A percentile compares a stretch with the other conserved stretches of the same genome.
phyloP scores from a whole-genome alignment of 2,329 filamentous ascomycete genomes.

The Ceratocystis smalleyi region DNA sequence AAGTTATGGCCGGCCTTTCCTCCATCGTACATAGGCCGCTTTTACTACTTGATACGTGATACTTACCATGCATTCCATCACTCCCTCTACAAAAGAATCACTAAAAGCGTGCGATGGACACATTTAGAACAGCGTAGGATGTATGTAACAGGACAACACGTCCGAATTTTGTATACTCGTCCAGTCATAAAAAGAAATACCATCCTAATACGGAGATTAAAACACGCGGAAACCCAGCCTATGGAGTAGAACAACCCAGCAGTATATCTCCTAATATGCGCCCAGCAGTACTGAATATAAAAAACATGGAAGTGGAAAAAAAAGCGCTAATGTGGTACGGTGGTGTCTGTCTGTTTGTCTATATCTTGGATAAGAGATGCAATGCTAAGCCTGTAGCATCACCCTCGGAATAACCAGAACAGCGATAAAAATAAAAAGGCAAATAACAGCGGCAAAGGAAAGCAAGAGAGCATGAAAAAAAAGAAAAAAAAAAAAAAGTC shows the following conservation, averaged over 20 bases:
- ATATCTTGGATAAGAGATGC: not conserved
- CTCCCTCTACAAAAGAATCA: not conserved
- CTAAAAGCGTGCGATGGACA: not conserved
- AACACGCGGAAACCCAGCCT: not conserved
- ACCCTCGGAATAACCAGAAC: not conserved
- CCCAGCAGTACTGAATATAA: not conserved
- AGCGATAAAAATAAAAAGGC: not conserved
- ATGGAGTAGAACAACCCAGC: not conserved
- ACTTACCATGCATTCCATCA: not conserved
- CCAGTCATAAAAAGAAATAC: not conserved
- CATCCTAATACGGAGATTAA: not conserved
- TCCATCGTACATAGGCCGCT: not conserved
- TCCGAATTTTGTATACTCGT: not conserved
- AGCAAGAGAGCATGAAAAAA: not conserved
- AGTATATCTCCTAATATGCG: not conserved
- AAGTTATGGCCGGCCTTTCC: not conserved
- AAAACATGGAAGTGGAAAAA: not conserved
- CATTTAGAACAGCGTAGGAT: not conserved
- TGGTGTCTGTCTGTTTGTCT: slow-evolving; percentile 1
- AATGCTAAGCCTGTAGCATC: slow-evolving; percentile 1
- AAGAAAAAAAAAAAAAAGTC: not conserved
- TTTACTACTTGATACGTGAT: not conserved
- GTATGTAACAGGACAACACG: not conserved
- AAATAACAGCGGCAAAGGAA: not conserved
- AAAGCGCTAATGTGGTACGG: not conserved